Percentiles rank a stretch among this genome's conserved stretches.
Evolutionary conservation across 2,329 filamentous ascomycete species (phyloP).

Genomic region (Fusarium chlamydosporum): DNA sequence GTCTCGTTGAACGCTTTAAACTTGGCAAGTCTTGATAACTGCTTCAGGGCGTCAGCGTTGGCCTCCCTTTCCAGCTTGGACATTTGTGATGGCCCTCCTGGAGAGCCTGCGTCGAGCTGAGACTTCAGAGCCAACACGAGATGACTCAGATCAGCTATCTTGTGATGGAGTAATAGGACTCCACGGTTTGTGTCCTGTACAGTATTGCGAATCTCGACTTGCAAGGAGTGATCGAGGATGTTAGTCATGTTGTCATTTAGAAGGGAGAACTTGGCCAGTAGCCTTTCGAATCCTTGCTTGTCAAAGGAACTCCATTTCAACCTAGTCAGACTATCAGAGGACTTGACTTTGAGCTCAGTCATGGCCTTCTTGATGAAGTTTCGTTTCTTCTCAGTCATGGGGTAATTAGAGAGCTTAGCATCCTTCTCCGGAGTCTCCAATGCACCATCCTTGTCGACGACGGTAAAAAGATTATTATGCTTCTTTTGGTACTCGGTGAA

Average conservation of each 20-base stretch:
- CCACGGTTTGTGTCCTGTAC: constrained; percentile 65
- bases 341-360: constrained; percentile 56
- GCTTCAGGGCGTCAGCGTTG: constrained; percentile 58
- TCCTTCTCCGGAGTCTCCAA: constrained; percentile 60
- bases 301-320: constrained; percentile 63
- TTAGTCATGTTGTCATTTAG: constrained; percentile 65
- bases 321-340: constrained; percentile 54
- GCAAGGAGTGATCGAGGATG: constrained; percentile 62
- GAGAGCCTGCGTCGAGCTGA: constrained; percentile 55
- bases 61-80: constrained; percentile 56
- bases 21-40: constrained; percentile 62
- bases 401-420: constrained; percentile 61
- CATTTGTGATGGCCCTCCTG: constrained; percentile 50
- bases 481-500: constrained; percentile 60
- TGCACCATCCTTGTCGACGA: constrained; percentile 54
- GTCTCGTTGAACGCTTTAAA: constrained; percentile 67
- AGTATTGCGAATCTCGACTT: constrained; percentile 63
- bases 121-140: constrained; percentile 63
- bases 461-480: constrained; percentile 56
- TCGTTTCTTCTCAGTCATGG: constrained; percentile 58
- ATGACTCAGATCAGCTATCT: constrained; percentile 61
- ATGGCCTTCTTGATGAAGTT: constrained; percentile 63
- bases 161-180: constrained; percentile 63
- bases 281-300: constrained; percentile 61
- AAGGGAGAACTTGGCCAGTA: constrained; percentile 60